Evolutionary conservation across 148 eudicot genomes (phyloP).

Genomic region (Bassia scoparia): DNA sequence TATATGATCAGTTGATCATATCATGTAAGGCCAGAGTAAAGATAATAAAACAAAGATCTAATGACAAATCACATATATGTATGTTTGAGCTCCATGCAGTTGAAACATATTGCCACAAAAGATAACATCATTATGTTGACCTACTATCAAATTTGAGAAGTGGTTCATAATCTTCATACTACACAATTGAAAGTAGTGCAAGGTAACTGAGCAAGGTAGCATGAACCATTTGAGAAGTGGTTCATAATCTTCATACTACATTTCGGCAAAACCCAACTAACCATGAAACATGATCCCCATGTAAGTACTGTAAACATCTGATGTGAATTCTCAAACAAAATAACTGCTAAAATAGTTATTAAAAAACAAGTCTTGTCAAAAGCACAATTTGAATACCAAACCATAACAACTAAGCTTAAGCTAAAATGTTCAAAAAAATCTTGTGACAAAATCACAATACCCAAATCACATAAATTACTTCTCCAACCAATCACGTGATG

Average conservation of each 20-base stretch:
- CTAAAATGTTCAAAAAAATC: not conserved
- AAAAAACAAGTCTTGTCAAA: too few relatives aligned
- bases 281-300: too few relatives aligned
- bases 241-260: not conserved
- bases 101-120: conserved; percentile 13
- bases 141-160: not conserved
- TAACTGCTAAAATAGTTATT: too few relatives aligned
- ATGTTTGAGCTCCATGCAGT: not conserved
- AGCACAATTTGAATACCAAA: too few relatives aligned
- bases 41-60: not conserved
- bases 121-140: not conserved
- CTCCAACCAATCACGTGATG: not conserved
- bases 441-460: not conserved
- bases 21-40: not conserved
- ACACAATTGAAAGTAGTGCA: not conserved
- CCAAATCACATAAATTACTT: conserved; percentile 8
- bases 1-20: not conserved
- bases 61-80: not conserved
- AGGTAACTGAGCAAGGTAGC: not conserved
- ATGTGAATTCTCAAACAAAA: too few relatives aligned
- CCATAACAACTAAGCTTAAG: conserved; percentile 5
- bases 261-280: too few relatives aligned
- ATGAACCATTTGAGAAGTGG: not conserved
- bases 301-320: too few relatives aligned
- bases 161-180: too few relatives aligned